phyloP scores from a whole-genome alignment of 140 eudicot species.

The Flaveria floridana region DNA sequence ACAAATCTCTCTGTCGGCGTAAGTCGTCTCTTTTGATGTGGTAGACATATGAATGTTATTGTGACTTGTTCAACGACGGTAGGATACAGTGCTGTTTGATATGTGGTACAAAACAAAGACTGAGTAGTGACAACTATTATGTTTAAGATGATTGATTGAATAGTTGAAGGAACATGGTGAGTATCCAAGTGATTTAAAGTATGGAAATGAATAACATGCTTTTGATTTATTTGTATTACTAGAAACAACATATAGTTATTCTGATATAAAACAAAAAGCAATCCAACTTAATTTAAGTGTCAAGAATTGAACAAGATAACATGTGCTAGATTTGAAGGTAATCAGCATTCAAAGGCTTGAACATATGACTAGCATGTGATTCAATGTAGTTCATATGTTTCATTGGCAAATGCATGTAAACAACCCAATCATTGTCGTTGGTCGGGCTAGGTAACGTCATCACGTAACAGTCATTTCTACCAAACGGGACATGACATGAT shows the following conservation, averaged over 20 bases:
- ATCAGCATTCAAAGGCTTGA: conserved; percentile 30
- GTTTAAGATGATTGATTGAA: background rate
- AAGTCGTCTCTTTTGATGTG: no score
- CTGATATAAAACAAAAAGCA: no score
- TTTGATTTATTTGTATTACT: background rate
- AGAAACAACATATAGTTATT: background rate
- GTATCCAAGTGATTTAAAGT: background rate
- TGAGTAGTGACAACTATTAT: no score
- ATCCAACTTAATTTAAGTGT: no score
- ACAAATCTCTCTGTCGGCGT: no score
- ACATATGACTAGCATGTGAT: conserved; percentile 25
- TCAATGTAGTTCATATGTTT: conserved; percentile 23
- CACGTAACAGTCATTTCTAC: conserved; percentile 28
- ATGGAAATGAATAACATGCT: background rate
- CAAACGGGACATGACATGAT: conserved; percentile 28
- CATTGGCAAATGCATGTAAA: conserved; percentile 27
- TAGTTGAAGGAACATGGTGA: background rate
- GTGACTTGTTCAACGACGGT: no score
- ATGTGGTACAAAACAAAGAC: no score
- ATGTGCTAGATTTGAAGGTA: background rate
- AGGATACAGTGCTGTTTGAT: no score
- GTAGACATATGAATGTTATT: no score
- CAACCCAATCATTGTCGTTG: conserved; percentile 29
- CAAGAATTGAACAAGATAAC: background rate
- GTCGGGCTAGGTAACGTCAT: conserved; percentile 31